A percentile compares a stretch with the other conserved stretches of the same genome.
Conservation (phyloP, 2,329 filamentous ascomycete species). For the Phaeophleospora eucalypticola region DNA sequence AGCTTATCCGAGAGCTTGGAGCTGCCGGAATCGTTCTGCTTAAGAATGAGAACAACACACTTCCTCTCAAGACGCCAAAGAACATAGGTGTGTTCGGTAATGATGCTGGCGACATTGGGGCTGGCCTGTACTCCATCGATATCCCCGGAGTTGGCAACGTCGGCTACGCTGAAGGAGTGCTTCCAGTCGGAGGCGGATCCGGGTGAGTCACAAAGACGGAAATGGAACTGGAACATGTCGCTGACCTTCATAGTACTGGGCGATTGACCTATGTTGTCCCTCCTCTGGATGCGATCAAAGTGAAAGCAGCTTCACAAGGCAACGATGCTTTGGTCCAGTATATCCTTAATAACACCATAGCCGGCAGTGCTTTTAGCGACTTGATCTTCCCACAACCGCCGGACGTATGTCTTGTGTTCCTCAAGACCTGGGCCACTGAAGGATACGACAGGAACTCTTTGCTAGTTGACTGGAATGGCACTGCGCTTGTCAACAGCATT, state of each 20-base stretch:
- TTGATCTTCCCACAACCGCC: constrained; percentile 42
- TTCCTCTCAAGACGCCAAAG: constrained; percentile 52
- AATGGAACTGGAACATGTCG: no score
- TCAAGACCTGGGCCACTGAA: constrained; percentile 53
- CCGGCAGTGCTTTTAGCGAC: constrained; percentile 23
- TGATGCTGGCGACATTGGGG: constrained; percentile 45
- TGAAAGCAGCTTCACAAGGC: constrained; percentile 28
- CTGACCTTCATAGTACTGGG: no score
- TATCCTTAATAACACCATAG: constrained; percentile 37
- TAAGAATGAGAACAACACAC: constrained; percentile 49
- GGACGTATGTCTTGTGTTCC: constrained; percentile 54
- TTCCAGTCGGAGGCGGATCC: constrained; percentile 39
- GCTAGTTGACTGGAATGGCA: constrained; percentile 42
- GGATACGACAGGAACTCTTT: constrained; percentile 41
- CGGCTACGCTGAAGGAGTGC: constrained; percentile 43
- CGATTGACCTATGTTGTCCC: constrained; percentile 38
- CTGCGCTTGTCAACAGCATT: constrained; percentile 28
- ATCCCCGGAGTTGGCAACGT: constrained; percentile 21
- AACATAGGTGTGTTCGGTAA: constrained; percentile 50
- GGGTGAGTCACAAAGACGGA: no score
- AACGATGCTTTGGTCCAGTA: constrained; percentile 44
- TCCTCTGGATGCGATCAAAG: constrained; percentile 42
- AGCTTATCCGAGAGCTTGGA: constrained; percentile 40
- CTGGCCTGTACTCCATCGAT: constrained; percentile 43
- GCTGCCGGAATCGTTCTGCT: constrained; percentile 41